Base-by-base conservation (phyloP, 257 asterid species). In the Henckelia pumila region DNA sequence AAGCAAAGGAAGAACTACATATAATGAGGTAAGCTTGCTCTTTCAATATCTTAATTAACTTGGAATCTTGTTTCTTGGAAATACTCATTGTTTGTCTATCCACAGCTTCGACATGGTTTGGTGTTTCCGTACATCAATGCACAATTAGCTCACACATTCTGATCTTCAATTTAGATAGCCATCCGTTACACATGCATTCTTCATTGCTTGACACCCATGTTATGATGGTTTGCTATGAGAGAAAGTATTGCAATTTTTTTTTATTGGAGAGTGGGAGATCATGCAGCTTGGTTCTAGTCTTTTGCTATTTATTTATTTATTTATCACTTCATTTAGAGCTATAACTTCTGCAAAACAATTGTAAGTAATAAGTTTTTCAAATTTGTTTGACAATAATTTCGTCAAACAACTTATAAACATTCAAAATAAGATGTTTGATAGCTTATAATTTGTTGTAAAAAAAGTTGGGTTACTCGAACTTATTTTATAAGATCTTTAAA, bases 1-100 rank as follows among this genome's bases (percentile, higher is more conserved):
- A 80, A 85, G 88, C 85, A 90, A 87, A 81, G 97, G 97, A 74
- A 84, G 89, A 78, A 90, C 97, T 44, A 88, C 95, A 21, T 90
- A 87, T 72, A 90, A 88, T 83, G 97, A 88, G 92, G 97, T 89
- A 70, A 81, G 85, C 72, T 40, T 37, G 57, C 20, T 28, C 49
- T 21, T n/a, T 37, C 22, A 52, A 5, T n/a, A n/a, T n/a, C n/a
- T n/a, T n/a, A n/a, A n/a, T n/a, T n/a, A 10, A 2, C 35, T 37
- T 67, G 13, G 8, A 24, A 35, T 24, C 60, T 13, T 62, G 59
- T 59, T 37, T 9, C 13, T n/a, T n/a, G n/a, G n/a, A n/a, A 52
- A 52, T 8, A 37, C 17, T 37, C 49, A 37, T 37, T 2, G 5
- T 11, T 37, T 37, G 49, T 37, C 49, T 9, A 10, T 37, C 49